Conservation (phyloP, 1,284 basidiomycete genomes). For the Trichosporon asahii region DNA sequence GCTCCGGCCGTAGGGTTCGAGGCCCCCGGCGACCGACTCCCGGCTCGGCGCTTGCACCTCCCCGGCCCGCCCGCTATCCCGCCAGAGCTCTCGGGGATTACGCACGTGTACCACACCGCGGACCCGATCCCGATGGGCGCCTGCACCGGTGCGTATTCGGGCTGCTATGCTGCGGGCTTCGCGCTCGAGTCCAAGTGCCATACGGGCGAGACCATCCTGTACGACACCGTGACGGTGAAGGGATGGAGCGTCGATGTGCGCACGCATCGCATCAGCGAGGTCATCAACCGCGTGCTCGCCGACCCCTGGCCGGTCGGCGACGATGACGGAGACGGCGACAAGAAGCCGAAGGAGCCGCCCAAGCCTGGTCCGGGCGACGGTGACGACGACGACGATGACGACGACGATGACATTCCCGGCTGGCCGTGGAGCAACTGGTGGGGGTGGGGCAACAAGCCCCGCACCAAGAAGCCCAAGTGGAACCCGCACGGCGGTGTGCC, state of each 20-base stretch:
- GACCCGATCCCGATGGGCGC: slow-evolving; percentile 54
- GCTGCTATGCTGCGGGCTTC: slow-evolving; percentile 53
- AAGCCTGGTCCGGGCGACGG: slow-evolving; percentile 44
- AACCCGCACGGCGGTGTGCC: slow-evolving; percentile 51
- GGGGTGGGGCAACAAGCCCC: slow-evolving; percentile 21
- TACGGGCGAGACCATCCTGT: slow-evolving; percentile 75
- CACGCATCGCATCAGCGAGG: slow-evolving; percentile 70
- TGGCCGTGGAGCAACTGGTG: slow-evolving; percentile 14
- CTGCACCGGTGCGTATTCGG: slow-evolving; percentile 52
- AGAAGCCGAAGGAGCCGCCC: not conserved
- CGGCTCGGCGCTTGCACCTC: slow-evolving; percentile 80
- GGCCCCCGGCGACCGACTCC: slow-evolving; percentile 83
- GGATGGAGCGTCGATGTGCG: slow-evolving; percentile 78
- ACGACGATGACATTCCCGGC: slow-evolving; percentile 14
- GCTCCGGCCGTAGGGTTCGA: slow-evolving; percentile 85
- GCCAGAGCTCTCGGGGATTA: slow-evolving; percentile 50
- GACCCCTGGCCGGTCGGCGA: slow-evolving; percentile 63
- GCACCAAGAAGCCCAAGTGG: slow-evolving; percentile 36
- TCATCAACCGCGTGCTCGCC: slow-evolving; percentile 69
- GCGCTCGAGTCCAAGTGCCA: slow-evolving; percentile 62
- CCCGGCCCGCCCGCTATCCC: slow-evolving; percentile 59
- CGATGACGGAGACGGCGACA: slow-evolving; percentile 47
- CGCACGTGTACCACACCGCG: slow-evolving; percentile 60
- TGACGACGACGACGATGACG: slow-evolving; percentile 10
- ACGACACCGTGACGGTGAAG: slow-evolving; percentile 79